Evolutionary conservation across 2,329 filamentous ascomycete genomes (phyloP), one percentile per base, ranked within the genome.

Genomic region (Didymosphaeria variabile): DNA sequence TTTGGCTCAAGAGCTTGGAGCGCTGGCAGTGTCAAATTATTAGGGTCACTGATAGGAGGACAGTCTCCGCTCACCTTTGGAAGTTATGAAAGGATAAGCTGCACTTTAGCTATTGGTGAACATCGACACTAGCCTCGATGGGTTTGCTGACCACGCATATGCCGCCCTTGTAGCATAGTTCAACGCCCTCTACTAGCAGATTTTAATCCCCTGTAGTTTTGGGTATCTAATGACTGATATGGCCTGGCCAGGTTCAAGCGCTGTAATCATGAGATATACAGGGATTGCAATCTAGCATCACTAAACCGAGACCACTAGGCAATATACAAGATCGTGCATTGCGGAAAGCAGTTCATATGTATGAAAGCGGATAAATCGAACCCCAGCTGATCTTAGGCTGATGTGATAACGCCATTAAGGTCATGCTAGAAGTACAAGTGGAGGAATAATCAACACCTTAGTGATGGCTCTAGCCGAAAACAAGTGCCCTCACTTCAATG

Each of bases 401-500:
- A 29, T 29, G 6, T 29, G 6, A 29, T 4, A n/a, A 32, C 26
- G 15, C 26, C n/a, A 10, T 2, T 1, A 19, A n/a, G 21, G 8
- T 29, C 26, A 34, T 21, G 46, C 46, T 50, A 50, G 26, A 34
- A 34, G 3, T n/a, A 32, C 3, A 21, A 15, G 7, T 17, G 1
- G 26, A 21, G 23, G 3, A 26, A 23, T 40, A 13, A 7, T 23
- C 9, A 23, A 23, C 5, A 29, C 29, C 31, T n/a, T 23, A 31
- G 13, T 38, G 19, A 19, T 1, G 17, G 19, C n/a, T 21, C 57
- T 60, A 76, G 12, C 90, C 91, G 83, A 97, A 97, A 0, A 97
- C 91, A 77, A 97, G 82, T 38, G 91, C 89, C 69, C 94, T 85
- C 17, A 97, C 91, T 79, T 97, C 94, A 74, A 97, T 97, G 75